Evolutionary conservation across 768 basidiomycete species (phyloP).

Genomic region (Porpolomopsis calyptriformis): DNA sequence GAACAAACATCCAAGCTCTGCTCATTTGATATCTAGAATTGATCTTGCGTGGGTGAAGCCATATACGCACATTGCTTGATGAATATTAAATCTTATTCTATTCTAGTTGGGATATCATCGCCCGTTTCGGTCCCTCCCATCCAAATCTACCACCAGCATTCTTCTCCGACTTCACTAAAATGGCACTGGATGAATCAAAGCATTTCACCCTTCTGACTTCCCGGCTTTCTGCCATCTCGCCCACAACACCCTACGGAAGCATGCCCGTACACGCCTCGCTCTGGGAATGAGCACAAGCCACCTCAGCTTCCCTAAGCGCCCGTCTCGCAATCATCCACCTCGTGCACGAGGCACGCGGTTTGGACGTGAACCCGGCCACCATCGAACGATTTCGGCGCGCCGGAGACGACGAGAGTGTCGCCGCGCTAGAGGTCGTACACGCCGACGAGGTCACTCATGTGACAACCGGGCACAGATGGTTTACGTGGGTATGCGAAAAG

Average conservation of each 20-base stretch:
- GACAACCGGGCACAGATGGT: conserved; percentile 75
- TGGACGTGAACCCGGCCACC: conserved; percentile 76
- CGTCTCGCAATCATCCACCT: conserved; percentile 78
- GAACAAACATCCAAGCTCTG: background rate
- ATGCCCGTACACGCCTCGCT: conserved; percentile 67
- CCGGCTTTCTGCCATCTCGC: conserved; percentile 49
- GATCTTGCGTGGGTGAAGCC: conserved; percentile 52
- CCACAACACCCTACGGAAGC: conserved; percentile 61
- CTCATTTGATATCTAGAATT: conserved; percentile 31
- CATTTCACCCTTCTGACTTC: conserved; percentile 63
- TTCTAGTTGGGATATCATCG: conserved; percentile 73
- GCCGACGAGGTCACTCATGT: conserved; percentile 77
- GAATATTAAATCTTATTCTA: background rate
- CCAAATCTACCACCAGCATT: conserved; percentile 59
- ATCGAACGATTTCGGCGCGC: conserved; percentile 62
- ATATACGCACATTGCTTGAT: background rate
- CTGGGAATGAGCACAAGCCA: conserved; percentile 69
- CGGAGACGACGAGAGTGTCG: conserved; percentile 56
- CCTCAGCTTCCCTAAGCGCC: conserved; percentile 54
- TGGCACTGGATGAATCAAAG: conserved; percentile 81
- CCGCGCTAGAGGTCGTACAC: conserved; percentile 65
- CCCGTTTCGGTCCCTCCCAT: conserved; percentile 55
- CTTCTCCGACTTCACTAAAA: conserved; percentile 73
- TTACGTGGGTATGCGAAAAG: conserved; percentile 60
- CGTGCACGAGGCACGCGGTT: conserved; percentile 73